Conservation (phyloP, 139 green algal species). For the Closterium sp. region DNA sequence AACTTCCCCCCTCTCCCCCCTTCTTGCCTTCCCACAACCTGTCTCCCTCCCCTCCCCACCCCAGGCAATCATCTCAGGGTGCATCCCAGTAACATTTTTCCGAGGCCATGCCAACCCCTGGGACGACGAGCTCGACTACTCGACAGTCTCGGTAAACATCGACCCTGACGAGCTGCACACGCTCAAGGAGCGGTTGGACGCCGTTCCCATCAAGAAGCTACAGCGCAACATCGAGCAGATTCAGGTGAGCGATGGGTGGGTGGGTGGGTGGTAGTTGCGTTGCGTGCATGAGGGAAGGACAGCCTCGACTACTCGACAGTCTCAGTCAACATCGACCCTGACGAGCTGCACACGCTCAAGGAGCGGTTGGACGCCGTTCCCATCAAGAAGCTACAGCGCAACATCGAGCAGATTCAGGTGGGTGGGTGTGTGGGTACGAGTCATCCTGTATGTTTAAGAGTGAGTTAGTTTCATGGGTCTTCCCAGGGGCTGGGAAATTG, state of each 20-base stretch:
- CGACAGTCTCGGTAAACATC: neutral
- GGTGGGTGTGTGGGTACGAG: too few species aligned
- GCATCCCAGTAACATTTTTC: neutral
- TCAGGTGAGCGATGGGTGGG: neutral
- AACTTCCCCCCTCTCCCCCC: too few species aligned
- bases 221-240: neutral
- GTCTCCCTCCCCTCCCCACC: too few species aligned
- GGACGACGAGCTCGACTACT: constrained; percentile 9
- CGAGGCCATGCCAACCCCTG: neutral
- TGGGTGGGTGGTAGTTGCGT: too few species aligned
- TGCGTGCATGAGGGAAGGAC: too few species aligned
- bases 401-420: neutral
- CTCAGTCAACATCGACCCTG: neutral
- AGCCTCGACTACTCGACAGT: neutral
- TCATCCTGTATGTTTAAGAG: too few species aligned
- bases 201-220: neutral
- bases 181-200: neutral
- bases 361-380: neutral
- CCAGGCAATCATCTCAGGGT: neutral
- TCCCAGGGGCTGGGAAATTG: too few species aligned
- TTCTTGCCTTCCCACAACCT: too few species aligned
- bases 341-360: neutral
- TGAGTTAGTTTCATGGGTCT: too few species aligned
- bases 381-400: neutral
- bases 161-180: neutral